Conservation (phyloP, 2,329 filamentous ascomycete genomes). For the Raffaelea arxii region DNA sequence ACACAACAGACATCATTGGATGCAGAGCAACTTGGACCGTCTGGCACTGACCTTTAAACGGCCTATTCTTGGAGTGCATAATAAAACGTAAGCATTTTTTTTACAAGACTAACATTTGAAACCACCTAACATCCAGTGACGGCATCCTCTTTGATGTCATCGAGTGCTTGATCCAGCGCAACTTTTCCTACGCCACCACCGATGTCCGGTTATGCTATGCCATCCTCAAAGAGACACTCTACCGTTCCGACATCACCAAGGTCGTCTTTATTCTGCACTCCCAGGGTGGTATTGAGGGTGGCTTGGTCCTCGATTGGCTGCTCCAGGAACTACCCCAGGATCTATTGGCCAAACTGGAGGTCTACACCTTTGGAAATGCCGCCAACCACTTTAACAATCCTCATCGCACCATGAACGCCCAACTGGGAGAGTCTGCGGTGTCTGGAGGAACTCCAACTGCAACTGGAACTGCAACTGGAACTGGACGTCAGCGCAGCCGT, state of each 20-base stretch:
- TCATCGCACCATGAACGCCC: conserved; percentile 38
- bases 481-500: background rate
- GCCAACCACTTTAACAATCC: conserved; percentile 80
- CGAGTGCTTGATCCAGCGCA: conserved; percentile 68
- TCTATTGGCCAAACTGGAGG: conserved; percentile 58
- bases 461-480: background rate
- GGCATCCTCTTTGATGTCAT: conserved; percentile 69
- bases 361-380: conserved; percentile 70
- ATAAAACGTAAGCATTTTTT: conserved; percentile 43
- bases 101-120: background rate
- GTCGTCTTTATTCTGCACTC: conserved; percentile 68
- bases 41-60: conserved; percentile 64
- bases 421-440: conserved; percentile 26
- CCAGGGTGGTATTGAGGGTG: conserved; percentile 66
- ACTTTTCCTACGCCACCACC: conserved; percentile 60
- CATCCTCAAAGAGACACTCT: conserved; percentile 52
- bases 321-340: conserved; percentile 60
- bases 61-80: conserved; percentile 64
- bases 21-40: conserved; percentile 61
- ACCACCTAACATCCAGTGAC: conserved; percentile 14
- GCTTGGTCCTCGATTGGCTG: conserved; percentile 67
- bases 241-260: conserved; percentile 53
- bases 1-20: conserved; percentile 46
- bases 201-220: conserved; percentile 56
- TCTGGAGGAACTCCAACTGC: background rate